phyloP scores from a whole-genome alignment of 306 rosid genomes.

The Urtica urens region DNA sequence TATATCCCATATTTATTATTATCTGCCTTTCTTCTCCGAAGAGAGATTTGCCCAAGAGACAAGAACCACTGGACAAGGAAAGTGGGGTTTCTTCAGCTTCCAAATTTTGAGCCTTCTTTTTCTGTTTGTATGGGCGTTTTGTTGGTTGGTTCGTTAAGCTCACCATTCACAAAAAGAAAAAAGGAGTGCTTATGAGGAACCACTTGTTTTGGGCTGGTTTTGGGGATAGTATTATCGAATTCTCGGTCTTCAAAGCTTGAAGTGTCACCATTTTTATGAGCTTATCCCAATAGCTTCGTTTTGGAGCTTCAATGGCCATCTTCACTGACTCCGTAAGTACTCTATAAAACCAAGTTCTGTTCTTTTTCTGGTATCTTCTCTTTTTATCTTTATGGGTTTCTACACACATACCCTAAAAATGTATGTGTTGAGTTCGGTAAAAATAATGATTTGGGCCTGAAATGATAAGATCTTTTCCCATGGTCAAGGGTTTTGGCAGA shows the following conservation, averaged over 20 bases:
- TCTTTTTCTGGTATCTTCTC: neutral
- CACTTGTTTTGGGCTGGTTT: neutral
- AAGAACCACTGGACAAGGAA: neutral
- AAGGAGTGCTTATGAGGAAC: conserved; percentile 5
- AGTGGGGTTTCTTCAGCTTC: conserved; percentile 7
- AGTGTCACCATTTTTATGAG: no score
- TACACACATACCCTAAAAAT: no score
- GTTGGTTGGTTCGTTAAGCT: neutral
- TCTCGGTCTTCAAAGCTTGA: no score
- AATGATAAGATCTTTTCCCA: neutral
- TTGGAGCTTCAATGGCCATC: conserved; percentile 21
- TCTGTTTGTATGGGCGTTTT: no score
- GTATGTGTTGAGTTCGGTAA: no score
- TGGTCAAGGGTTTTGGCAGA: conserved; percentile 11
- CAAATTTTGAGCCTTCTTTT: neutral
- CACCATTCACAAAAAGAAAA: conserved; percentile 4
- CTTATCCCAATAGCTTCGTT: neutral
- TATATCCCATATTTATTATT: no score
- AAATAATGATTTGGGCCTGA: neutral
- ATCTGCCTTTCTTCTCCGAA: neutral
- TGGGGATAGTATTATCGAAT: no score
- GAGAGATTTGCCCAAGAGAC: conserved; percentile 6
- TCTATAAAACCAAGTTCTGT: neutral
- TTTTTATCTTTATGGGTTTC: neutral
- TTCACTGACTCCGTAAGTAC: conserved; percentile 29